A percentile compares a stretch with the other conserved stretches of the same genome.
Conservation (phyloP, 2,329 filamentous ascomycete species). For the Neonectria sp. region DNA sequence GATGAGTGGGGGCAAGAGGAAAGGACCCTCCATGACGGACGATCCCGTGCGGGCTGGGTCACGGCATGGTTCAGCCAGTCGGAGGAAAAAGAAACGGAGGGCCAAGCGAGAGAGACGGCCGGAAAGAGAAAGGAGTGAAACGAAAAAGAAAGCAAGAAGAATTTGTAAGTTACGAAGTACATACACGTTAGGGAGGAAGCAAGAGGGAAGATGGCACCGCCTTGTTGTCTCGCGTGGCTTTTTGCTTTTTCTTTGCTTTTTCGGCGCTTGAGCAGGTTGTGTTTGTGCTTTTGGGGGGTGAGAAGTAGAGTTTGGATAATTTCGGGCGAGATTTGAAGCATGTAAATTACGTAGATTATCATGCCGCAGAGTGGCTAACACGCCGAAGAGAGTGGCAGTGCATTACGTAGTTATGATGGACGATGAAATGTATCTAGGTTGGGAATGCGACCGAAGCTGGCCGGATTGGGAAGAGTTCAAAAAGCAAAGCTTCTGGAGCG, state of each 20-base stretch:
- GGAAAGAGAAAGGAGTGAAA: constrained; percentile 20
- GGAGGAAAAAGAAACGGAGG: constrained; percentile 22
- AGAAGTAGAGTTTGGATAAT: constrained; percentile 6
- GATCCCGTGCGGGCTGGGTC: constrained; percentile 23
- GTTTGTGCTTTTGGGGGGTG: neutral
- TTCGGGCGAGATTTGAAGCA: neutral
- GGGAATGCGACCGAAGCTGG: constrained; percentile 7
- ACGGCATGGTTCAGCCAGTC: constrained; percentile 19
- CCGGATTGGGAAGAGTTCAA: constrained; percentile 25
- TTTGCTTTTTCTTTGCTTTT: constrained; percentile 16
- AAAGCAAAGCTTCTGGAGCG: constrained; percentile 42
- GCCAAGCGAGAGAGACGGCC: constrained; percentile 22
- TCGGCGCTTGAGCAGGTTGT: neutral
- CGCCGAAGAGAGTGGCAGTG: no score
- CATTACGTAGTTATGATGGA: neutral
- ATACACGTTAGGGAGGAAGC: neutral
- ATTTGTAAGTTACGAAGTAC: neutral
- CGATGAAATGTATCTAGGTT: neutral
- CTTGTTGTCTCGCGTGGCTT: constrained; percentile 31
- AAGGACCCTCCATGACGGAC: neutral
- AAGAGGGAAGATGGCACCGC: constrained; percentile 8
- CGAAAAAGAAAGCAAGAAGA: neutral
- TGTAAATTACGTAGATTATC: neutral
- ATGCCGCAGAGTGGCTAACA: neutral
- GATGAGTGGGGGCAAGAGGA: constrained; percentile 1